Evolutionary conservation across 169 alveolate species (phyloP).

Genomic region (Cryptosporidium meleagridis): DNA sequence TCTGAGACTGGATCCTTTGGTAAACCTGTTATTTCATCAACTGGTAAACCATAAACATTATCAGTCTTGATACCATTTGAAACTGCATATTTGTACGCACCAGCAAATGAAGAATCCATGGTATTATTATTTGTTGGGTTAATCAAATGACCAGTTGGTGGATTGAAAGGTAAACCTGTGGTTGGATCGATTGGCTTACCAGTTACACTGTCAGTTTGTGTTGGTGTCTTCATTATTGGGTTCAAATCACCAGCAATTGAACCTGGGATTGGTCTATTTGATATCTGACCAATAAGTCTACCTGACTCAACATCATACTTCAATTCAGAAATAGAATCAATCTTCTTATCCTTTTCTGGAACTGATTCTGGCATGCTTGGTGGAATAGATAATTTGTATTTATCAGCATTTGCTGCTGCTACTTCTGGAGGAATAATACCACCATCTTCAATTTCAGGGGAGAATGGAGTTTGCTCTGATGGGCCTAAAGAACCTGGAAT

Average conservation of each 20-base stretch:
- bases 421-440: slow-evolving; percentile 61
- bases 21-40: slow-evolving; percentile 36
- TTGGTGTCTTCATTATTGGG: slow-evolving; percentile 38
- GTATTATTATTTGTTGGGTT: slow-evolving; percentile 46
- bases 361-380: slow-evolving; percentile 8
- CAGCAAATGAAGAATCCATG: slow-evolving; percentile 49
- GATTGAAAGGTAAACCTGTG: slow-evolving; percentile 69
- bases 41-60: slow-evolving; percentile 40
- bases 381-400: slow-evolving; percentile 47
- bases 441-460: slow-evolving; percentile 34
- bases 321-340: slow-evolving; percentile 47
- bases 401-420: slow-evolving; percentile 68
- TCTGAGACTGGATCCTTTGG: slow-evolving; percentile 72
- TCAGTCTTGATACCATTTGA: slow-evolving; percentile 68
- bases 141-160: slow-evolving; percentile 24
- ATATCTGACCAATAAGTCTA: slow-evolving; percentile 24
- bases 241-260: slow-evolving; percentile 61
- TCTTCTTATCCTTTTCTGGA: slow-evolving; percentile 21
- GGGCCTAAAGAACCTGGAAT: slow-evolving; percentile 65
- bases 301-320: slow-evolving; percentile 42
- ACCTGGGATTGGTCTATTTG: slow-evolving; percentile 69
- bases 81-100: slow-evolving; percentile 35
- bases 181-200: slow-evolving; percentile 74
- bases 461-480: slow-evolving; percentile 15
- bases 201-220: slow-evolving; percentile 28